Evolutionary conservation across 257 asterid genomes (phyloP), one percentile per base, ranked within the genome.

Genomic region (Capsicum baccatum): DNA sequence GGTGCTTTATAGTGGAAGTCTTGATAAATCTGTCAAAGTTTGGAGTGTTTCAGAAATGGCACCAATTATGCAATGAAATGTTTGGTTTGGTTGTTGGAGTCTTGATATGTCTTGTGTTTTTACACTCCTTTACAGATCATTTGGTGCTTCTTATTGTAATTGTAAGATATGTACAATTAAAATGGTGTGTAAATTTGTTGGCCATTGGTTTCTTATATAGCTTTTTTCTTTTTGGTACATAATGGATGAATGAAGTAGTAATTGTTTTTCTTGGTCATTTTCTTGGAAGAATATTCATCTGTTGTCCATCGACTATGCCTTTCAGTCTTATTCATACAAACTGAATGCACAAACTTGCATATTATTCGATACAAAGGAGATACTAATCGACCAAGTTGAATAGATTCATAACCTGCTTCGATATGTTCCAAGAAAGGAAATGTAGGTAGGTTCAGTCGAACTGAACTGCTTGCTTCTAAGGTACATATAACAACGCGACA

Each of bases 1-100:
- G 79, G 84, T 82, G 52, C 79, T 82, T 8, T 82, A 82, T 48
- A 82, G 84, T 82, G 84, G 84, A 12, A 82, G 84, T 70, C 78
- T 82, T 33, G 84, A 82, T 50, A 82, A 82, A 47, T 82, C 84
- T 82, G 84, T 82, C 6, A 82, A 82, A 47, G 84, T 82, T 62
- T 82, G 84, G 84, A 64, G 79, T 16, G 67, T 82, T 26, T 82
- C 84, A 26, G 79, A 82, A 66, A 37, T 70, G 64, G 84, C 79
- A 54, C 67, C 84, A 33, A 56, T 15, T 66, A 64, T 64, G 84
- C 35, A 81, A 39, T 39, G 44, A 55, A 13, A 6, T 67, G 26
- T 26, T 78, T 39, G 5, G 26, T 26, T 78, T 39, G 44, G 44
- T 39, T 39, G 44, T 39, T 39, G 44, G 44, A 39, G 44, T 39